Conservation (phyloP, 345 rosid species). For the Triadica sebifera region DNA sequence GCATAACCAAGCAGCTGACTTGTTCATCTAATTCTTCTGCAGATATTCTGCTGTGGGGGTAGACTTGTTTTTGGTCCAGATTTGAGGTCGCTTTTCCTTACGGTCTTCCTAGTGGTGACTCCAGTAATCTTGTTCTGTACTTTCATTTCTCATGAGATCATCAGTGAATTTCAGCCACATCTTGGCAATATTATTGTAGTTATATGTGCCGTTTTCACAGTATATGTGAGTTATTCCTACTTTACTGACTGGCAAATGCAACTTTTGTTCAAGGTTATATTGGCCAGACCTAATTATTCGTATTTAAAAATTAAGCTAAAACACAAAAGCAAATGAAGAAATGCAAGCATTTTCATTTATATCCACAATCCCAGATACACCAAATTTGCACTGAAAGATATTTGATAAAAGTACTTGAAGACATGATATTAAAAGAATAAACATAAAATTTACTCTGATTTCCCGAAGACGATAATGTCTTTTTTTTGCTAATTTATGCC, state of each 20-base stretch:
- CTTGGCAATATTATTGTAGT: slow-evolving; percentile 42
- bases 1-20: background rate
- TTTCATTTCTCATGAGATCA: slow-evolving; percentile 56
- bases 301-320: background rate
- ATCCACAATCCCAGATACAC: background rate
- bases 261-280: background rate
- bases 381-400: background rate
- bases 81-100: slow-evolving; percentile 67
- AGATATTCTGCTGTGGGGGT: slow-evolving; percentile 79
- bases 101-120: slow-evolving; percentile 54
- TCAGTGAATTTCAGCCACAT: slow-evolving; percentile 43
- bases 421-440: background rate
- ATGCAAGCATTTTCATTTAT: no score
- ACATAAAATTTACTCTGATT: background rate
- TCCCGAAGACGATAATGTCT: background rate
- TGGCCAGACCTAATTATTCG: background rate
- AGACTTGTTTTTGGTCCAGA: slow-evolving; percentile 85
- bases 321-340: background rate
- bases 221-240: slow-evolving; percentile 45
- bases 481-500: background rate
- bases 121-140: slow-evolving; percentile 72
- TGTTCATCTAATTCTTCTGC: slow-evolving; percentile 29
- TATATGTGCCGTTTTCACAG: slow-evolving; percentile 39
- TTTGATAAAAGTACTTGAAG: background rate
- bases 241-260: background rate